Evolutionary conservation across 2,329 filamentous ascomycete genomes (phyloP), one percentile per base, ranked within the genome.

Genomic region (Tolypocladium album): DNA sequence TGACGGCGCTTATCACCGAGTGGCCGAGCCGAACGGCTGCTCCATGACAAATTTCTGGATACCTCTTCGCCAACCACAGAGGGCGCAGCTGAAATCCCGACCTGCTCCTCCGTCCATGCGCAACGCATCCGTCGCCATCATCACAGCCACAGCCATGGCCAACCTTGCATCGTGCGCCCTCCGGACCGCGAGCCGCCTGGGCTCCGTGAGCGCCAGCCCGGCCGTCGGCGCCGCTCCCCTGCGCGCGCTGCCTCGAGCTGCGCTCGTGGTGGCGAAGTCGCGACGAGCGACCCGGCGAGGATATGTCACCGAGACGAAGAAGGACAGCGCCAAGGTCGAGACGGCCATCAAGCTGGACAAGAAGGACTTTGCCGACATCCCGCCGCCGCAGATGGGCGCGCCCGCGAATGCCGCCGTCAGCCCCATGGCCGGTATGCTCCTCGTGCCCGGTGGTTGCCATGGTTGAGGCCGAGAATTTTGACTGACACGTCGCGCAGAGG

Each of bases 321-420:
- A 86, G 65, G 86, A 90, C 67, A 83, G 85, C 74, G 90, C 91
- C 57, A 90, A 92, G 71, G 89, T 96, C 69, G 91, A 96, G 69
- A 89, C 88, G 13, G 87, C 91, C 62, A 92, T 96, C 75, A 89
- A 89, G 73, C 81, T 92, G 62, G 91, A 96, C 66, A 91, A 93
- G 76, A 89, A 89, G 73, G 86, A 89, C 39, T 94, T 96, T 74
- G 84, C 86, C 63, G 79, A 84, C 64, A 77, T 82, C 22, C 68
- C 74, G 39, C 67, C 69, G 17, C 67, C 71, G 2, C 64, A 66
- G 59, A 66, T 72, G 67, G 69, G 71, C 20, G 62, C 64, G 22
- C 67, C 71, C 24, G 64, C 67, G 11, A 69, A 73, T 72, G 82
- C 84, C 57, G 87, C 88, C 71, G 86, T 94, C 79, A 94, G 88